These are phyloP conservation scores for Candida anglica DNA, from an alignment of 805 yeast species.

Conservation along the genomic window DNA sequence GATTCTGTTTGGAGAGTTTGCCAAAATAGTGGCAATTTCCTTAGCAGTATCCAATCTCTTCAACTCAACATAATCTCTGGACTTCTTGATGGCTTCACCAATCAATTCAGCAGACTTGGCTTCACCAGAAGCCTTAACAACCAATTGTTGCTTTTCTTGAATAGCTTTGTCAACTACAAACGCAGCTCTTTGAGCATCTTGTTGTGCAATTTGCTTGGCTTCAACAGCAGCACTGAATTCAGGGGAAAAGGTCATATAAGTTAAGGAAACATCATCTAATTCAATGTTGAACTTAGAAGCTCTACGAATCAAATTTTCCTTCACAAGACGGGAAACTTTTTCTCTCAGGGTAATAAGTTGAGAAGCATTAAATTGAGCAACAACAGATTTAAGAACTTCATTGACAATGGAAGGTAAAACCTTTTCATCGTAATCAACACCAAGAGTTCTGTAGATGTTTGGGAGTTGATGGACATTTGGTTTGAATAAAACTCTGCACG, in stretches of 20 bases:
- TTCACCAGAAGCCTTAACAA: conserved; percentile 97
- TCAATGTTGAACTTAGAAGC: conserved; percentile 84
- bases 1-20: conserved; percentile 87
- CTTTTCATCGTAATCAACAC: conserved; percentile 93
- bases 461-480: conserved; percentile 82
- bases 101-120: conserved; percentile 96
- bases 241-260: conserved; percentile 96
- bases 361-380: conserved; percentile 97
- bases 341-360: conserved; percentile 99
- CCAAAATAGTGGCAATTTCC: conserved; percentile 84
- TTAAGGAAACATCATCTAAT: conserved; percentile 93
- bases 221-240: conserved; percentile 97
- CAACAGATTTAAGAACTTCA: conserved; percentile 93
- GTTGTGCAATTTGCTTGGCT: conserved; percentile 98
- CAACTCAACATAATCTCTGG: conserved; percentile 92
- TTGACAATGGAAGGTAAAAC: conserved; percentile 97
- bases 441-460: conserved; percentile 84
- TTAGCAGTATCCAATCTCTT: conserved; percentile 96
- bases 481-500: conserved; percentile 94
- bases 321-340: conserved; percentile 84
- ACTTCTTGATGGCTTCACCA: conserved; percentile 98
- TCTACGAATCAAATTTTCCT: conserved; percentile 87
- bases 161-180: conserved; percentile 94
- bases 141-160: conserved; percentile 96
- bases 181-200: conserved; percentile 98